A percentile compares a stretch with the other conserved stretches of the same genome.
Evolutionary conservation across 2,329 filamentous ascomycete genomes (phyloP).

Genomic region (Trichocomaceae sp.): DNA sequence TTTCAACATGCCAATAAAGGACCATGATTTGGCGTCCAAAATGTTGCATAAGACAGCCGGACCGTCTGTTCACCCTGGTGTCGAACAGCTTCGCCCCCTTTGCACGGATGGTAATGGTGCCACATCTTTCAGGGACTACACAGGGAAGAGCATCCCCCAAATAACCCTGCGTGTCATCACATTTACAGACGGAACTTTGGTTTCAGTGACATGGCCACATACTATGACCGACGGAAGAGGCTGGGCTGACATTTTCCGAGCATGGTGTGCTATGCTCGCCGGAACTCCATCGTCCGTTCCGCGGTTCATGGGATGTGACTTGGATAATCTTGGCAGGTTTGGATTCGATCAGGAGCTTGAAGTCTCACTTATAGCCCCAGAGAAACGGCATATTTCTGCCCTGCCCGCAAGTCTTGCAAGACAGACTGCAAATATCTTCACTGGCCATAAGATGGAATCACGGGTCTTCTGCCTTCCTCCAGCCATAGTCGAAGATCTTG

Average conservation of each 20-base stretch:
- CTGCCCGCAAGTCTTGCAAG: background rate
- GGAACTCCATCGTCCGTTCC: background rate
- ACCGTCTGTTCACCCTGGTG: constrained; percentile 2
- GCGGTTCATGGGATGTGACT: background rate
- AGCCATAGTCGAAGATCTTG: background rate
- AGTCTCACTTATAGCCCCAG: background rate
- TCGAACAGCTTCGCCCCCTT: background rate
- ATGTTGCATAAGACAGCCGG: background rate
- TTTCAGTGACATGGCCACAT: background rate
- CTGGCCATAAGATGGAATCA: background rate
- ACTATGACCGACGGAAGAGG: background rate
- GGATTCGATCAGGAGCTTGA: background rate
- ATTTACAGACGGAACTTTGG: constrained; percentile 1
- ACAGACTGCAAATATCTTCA: background rate
- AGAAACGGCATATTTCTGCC: background rate
- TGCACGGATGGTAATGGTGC: background rate
- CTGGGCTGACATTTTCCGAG: background rate
- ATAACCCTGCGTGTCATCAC: constrained; percentile 1
- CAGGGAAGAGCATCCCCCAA: background rate
- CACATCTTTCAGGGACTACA: background rate
- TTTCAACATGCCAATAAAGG: background rate
- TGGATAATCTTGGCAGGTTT: background rate
- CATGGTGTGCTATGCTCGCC: background rate
- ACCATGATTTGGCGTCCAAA: background rate
- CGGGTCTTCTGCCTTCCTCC: background rate